Base-by-base conservation (phyloP, 495 filamentous ascomycete genomes). In the Patellaria atrata region DNA sequence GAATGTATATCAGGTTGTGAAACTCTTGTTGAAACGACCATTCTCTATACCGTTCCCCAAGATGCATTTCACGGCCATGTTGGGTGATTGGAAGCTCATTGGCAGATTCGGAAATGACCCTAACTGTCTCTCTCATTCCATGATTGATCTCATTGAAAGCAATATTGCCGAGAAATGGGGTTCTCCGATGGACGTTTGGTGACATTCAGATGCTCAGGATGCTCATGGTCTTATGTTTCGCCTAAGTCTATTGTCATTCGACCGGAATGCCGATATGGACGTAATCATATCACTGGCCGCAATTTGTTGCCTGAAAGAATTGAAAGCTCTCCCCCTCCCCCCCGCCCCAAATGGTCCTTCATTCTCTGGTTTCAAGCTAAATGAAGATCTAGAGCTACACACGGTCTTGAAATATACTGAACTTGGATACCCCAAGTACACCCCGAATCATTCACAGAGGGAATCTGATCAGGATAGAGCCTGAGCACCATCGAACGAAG, bases 141-240 rank as follows among this genome's bases (percentile, higher is more conserved):
- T n/a, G n/a, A n/a, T n/a, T n/a, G 58, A 62, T 23, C 26, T 43
- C 9, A 36, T 67, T 5, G 33, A 43, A 3, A 22, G 47, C 0
- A 35, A 64, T 11, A 25, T 62, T 27, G 39, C 40, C 13, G 31
- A 39, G 4, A 38, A 59, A 28, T 70, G 62, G 61, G 66, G 65
- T 11, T 40, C 47, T 3, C 40, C 67, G n/a, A 57, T 65, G 19
- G 50, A 49, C 13, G 36, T 60, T 5, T 67, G 56, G 27, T 31
- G 37, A 12, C n/a, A 31, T 9, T 34, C 35, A 18, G 12, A 32
- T 11, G 3, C 13, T 6, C 13, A 54, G 24, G 47, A 64, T 15
- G 29, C n/a, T 0, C 56, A 53, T 25, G 18, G 30, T n/a, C 40
- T 67, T 1, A 67, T 67, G 54, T 68, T 69, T 34, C 32, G 54